A percentile compares a stretch with the other conserved stretches of the same genome.
phyloP scores from a whole-genome alignment of 768 basidiomycete species.

The Phlebiopsis gigantea region DNA sequence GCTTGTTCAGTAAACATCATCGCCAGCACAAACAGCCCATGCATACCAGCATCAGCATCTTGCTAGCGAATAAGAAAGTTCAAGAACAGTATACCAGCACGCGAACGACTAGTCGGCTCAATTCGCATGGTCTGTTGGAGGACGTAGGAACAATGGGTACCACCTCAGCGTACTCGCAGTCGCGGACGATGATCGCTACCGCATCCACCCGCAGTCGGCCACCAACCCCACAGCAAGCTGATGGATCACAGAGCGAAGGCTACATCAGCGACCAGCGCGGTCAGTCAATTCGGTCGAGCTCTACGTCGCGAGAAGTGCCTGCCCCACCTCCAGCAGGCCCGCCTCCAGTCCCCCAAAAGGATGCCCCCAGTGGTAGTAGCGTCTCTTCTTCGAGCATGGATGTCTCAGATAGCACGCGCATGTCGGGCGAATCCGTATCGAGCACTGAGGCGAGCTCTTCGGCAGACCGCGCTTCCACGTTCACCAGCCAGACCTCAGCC shows the following conservation, averaged over 20 bases:
- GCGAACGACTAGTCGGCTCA: conserved; percentile 61
- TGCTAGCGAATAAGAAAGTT: conserved; percentile 70
- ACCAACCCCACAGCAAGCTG: conserved; percentile 1
- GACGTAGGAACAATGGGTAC: conserved; percentile 23
- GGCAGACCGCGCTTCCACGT: conserved; percentile 2
- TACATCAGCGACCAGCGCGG: conserved; percentile 6
- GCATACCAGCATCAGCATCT: conserved; percentile 33
- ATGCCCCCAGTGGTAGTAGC: not conserved
- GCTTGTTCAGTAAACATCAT: conserved; percentile 21
- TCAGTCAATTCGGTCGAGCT: not conserved
- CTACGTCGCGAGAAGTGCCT: not conserved
- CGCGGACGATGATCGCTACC: not conserved
- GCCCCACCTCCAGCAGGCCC: not conserved
- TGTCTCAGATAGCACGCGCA: not conserved
- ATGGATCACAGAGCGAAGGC: conserved; percentile 4
- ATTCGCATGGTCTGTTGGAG: conserved; percentile 61
- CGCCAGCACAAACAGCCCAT: conserved; percentile 15
- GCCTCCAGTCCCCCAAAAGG: not conserved
- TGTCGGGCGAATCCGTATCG: not conserved
- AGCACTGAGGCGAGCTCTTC: not conserved
- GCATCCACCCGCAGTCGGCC: conserved; percentile 6
- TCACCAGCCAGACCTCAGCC: conserved; percentile 3
- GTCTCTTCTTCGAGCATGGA: not conserved
- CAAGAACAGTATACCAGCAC: conserved; percentile 78
- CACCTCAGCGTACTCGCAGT: conserved; percentile 1